Evolutionary conservation across 2,329 filamentous ascomycete species (phyloP).

Genomic region (Coniochaeta sp.): DNA sequence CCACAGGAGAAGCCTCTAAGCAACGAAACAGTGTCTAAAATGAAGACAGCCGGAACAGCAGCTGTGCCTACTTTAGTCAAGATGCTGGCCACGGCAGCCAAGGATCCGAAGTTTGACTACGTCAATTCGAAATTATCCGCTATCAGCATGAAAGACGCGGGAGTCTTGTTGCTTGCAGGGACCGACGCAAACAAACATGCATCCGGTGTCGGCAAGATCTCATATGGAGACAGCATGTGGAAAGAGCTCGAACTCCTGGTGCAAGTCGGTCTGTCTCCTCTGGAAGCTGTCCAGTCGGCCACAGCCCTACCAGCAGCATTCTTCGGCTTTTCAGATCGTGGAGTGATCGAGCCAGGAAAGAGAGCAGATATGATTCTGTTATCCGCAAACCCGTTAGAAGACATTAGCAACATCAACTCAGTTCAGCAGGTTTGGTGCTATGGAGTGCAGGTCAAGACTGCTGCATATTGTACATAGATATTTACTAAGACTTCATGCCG

Average conservation of each 20-base stretch:
- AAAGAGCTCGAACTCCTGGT: neutral
- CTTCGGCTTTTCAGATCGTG: neutral
- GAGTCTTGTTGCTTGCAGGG: neutral
- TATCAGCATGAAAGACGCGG: neutral
- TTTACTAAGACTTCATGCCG: too few relatives aligned
- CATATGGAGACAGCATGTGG: constrained; percentile 1
- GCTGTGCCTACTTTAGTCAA: neutral
- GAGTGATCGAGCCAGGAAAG: neutral
- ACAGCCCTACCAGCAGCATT: neutral
- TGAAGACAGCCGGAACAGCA: neutral
- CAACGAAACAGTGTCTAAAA: neutral
- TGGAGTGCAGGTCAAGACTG: neutral
- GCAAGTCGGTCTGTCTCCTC: neutral
- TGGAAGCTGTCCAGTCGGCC: neutral
- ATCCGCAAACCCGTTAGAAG: neutral
- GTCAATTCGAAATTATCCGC: neutral
- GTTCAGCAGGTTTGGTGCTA: neutral
- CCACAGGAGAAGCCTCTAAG: neutral
- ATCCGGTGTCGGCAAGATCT: neutral
- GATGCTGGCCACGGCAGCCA: constrained; percentile 1
- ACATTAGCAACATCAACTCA: neutral
- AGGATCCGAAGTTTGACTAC: neutral
- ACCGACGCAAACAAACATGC: constrained; percentile 1
- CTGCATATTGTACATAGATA: too few relatives aligned
- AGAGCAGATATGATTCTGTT: neutral